These are phyloP conservation scores for Rhodotorula graminis DNA, from an alignment of 768 basidiomycete species.

Conservation along the genomic window DNA sequence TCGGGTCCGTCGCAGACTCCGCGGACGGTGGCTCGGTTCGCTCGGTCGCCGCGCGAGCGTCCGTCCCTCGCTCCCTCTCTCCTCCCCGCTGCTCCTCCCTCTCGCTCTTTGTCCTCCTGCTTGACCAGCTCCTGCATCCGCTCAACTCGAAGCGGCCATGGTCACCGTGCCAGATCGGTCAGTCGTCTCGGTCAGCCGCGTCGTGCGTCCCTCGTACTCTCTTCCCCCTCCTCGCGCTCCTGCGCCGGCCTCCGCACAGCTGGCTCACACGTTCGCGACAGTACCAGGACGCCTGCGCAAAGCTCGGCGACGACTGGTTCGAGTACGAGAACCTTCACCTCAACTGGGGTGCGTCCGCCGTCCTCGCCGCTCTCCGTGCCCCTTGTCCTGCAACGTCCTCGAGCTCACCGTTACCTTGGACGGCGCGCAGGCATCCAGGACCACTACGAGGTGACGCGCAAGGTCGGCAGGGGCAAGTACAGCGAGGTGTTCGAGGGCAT, in stretches of 20 bases:
- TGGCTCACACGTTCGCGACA: neutral
- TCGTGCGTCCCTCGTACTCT: neutral
- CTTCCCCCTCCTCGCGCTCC: neutral
- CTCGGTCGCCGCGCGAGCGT: too few relatives aligned
- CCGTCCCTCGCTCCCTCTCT: too few relatives aligned
- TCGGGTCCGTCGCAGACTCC: too few relatives aligned
- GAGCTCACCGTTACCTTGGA: neutral
- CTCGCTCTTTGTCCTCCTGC: neutral
- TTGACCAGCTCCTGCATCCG: too few relatives aligned
- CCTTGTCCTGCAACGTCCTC: too few relatives aligned
- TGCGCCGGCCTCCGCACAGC: too few relatives aligned
- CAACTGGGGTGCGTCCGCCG: neutral
- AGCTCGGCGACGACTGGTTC: slow-evolving; percentile 30
- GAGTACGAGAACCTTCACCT: slow-evolving; percentile 74
- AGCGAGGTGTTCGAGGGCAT: slow-evolving; percentile 44
- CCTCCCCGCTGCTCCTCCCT: neutral
- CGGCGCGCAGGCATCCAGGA: slow-evolving; percentile 17
- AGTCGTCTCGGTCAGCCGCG: neutral
- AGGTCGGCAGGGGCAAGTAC: slow-evolving; percentile 37
- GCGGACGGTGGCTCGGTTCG: too few relatives aligned
- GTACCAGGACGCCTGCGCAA: slow-evolving; percentile 46
- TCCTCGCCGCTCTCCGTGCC: neutral
- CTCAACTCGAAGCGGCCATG: neutral
- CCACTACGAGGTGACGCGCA: slow-evolving; percentile 33
- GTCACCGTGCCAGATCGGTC: neutral